phyloP scores from a whole-genome alignment of 2,329 filamentous ascomycete species.

The Leptoxyphium fumago region DNA sequence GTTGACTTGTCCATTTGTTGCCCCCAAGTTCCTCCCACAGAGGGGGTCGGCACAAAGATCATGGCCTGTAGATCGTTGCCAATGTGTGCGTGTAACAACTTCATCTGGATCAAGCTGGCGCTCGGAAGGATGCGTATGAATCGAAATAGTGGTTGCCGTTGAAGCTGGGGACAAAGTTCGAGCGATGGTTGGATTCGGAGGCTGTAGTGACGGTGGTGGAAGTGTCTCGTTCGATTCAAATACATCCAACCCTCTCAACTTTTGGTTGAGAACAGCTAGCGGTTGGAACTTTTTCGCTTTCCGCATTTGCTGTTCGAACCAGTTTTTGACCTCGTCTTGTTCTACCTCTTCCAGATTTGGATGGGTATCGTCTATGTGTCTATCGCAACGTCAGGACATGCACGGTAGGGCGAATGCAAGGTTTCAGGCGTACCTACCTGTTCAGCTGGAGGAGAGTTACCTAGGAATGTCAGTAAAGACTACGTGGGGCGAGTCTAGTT shows the following conservation, averaged over 20 bases:
- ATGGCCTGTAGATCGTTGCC: constrained; percentile 62
- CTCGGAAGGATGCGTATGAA: constrained; percentile 12
- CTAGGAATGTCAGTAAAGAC: constrained; percentile 31
- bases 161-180: constrained; percentile 16
- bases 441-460: constrained; percentile 88
- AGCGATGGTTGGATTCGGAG: constrained; percentile 11
- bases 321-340: constrained; percentile 90
- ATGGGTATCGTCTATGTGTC: constrained; percentile 76
- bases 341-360: constrained; percentile 77
- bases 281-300: constrained; percentile 91
- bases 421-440: constrained; percentile 32
- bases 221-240: constrained; percentile 63
- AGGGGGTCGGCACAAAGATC: constrained; percentile 78
- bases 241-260: constrained; percentile 78
- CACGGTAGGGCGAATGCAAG: background rate
- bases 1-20: constrained; percentile 73
- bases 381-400: constrained; percentile 17
- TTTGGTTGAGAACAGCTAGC: constrained; percentile 81
- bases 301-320: constrained; percentile 88
- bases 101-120: constrained; percentile 63
- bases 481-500: background rate
- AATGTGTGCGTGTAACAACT: constrained; percentile 73
- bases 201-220: constrained; percentile 17
- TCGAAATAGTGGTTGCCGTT: constrained; percentile 14
- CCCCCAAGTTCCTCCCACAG: constrained; percentile 66